phyloP scores from a whole-genome alignment of 805 yeast genomes.

The Yamadazyma philogaea region DNA sequence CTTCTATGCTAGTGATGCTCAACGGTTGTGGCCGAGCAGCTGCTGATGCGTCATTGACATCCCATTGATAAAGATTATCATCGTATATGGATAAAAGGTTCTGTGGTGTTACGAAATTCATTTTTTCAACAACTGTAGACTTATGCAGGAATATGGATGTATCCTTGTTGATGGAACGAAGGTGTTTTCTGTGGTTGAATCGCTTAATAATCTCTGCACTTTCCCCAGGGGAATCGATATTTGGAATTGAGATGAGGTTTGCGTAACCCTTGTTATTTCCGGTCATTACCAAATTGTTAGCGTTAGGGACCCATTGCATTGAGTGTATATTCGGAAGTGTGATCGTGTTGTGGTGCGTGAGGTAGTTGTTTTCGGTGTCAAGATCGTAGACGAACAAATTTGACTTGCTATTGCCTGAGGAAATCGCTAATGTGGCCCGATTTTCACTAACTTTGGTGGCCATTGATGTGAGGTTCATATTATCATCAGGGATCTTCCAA shows the following conservation, averaged over 20 bases:
- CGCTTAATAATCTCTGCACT: conserved; percentile 74
- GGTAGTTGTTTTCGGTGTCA: conserved; percentile 34
- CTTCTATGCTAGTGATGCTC: conserved; percentile 49
- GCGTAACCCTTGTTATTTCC: conserved; percentile 78
- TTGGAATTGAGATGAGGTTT: conserved; percentile 69
- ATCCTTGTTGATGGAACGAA: conserved; percentile 33
- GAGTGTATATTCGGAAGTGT: conserved; percentile 53
- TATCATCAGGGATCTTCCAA: conserved; percentile 44
- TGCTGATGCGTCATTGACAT: conserved; percentile 43
- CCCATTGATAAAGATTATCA: conserved; percentile 76
- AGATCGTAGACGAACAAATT: conserved; percentile 54
- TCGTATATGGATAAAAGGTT: conserved; percentile 62
- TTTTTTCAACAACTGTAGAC: conserved; percentile 24
- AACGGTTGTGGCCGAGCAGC: conserved; percentile 46
- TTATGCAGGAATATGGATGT: conserved; percentile 18
- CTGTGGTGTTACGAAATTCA: conserved; percentile 30
- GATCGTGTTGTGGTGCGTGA: conserved; percentile 60
- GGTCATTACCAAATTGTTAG: conserved; percentile 47
- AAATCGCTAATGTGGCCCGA: conserved; percentile 46
- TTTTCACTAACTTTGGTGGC: conserved; percentile 19
- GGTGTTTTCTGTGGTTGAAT: conserved; percentile 73
- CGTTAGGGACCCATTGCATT: conserved; percentile 49
- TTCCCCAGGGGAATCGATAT: conserved; percentile 27
- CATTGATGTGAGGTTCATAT: conserved; percentile 46
- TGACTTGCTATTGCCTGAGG: conserved; percentile 43